Base-by-base conservation (phyloP, 495 filamentous ascomycete genomes). In the Xylaria palmicola region DNA sequence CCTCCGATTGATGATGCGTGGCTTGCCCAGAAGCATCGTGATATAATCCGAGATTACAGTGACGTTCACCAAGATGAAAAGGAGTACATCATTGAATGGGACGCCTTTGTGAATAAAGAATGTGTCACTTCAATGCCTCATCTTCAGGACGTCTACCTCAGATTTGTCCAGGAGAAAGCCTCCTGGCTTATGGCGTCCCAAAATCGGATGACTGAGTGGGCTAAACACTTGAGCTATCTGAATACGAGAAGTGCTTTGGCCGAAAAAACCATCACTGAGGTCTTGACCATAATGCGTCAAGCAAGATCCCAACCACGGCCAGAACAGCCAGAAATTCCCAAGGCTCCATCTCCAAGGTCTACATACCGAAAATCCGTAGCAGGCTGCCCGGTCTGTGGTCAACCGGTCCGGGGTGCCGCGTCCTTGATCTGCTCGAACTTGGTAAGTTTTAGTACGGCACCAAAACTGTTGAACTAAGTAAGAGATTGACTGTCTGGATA, bases 61-160 rank as follows among this genome's bases (percentile, higher is more conserved):
- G 82, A 83, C 60, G 69, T 83, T 10, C 71, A 75, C 17, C 68
- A 68, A 13, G 71, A 71, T 13, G 82, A 84, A 54, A 81, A 81
- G 56, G 82, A 83, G 58, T 83, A 79, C 55, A 74, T 82, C 60
- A 71, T 69, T 44, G 73, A 76, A 48, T 84, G 80, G 79, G 80
- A 84, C 52, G 68, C 73, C 3, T 83, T 77, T 44, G 77, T 82
- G 26, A 74, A 79, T 39, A 67, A 62, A 30, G 70, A 77, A 62
- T 75, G 75, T 48, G 63, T 83, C 27, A 81, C 76, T 9, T 77
- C 77, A n/a, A 70, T 73, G 19, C 74, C 71, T 34, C 78, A 79
- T 60, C 64, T 83, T 9, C 76, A 77, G 29, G 72, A 75, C 7
- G 72, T 75, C 34, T 75, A 81, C 47, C 29, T 78, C 19, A 68